Percentiles rank a stretch among this genome's conserved stretches.
These are phyloP conservation scores for Sporobolomyces roseus DNA, from an alignment of 768 basidiomycete genomes.

Conservation along the genomic window DNA sequence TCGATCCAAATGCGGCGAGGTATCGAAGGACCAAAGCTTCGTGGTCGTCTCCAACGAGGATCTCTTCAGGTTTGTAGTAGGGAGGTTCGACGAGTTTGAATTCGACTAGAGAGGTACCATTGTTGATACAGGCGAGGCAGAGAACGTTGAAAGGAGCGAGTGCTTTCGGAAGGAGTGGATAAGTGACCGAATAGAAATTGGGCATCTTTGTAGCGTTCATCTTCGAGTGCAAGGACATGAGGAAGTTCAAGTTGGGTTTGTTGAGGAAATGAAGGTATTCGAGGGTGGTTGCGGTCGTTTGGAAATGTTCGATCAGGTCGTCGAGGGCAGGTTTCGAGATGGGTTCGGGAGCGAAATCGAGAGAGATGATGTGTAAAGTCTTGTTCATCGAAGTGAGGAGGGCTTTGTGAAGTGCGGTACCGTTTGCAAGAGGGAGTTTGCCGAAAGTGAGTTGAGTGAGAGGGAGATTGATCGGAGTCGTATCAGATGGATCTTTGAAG, in stretches of 20 bases:
- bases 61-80: conserved; percentile 2
- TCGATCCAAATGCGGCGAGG: conserved; percentile 31
- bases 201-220: conserved; percentile 37
- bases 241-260: conserved; percentile 36
- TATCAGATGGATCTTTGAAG: conserved; percentile 22
- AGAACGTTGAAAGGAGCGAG: conserved; percentile 39
- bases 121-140: conserved; percentile 35
- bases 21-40: conserved; percentile 30
- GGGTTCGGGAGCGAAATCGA: conserved; percentile 12
- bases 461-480: conserved; percentile 13
- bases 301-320: conserved; percentile 31
- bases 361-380: conserved; percentile 21
- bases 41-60: conserved; percentile 14
- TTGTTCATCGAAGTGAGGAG: conserved; percentile 27
- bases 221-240: conserved; percentile 36
- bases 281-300: conserved; percentile 23
- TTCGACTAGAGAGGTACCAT: conserved; percentile 32
- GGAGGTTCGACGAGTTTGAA: conserved; percentile 28
- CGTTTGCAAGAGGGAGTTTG: conserved; percentile 17
- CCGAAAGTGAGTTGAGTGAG: conserved; percentile 24
- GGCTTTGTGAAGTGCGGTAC: conserved; percentile 15
- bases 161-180: conserved; percentile 31
- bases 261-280: conserved; percentile 31
- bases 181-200: conserved; percentile 25
- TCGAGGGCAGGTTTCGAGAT: conserved; percentile 20